Percentiles rank a stretch among this genome's conserved stretches.
Evolutionary conservation across 2,329 filamentous ascomycete species (phyloP).

Genomic region (Purpureocillium takamizusanense): DNA sequence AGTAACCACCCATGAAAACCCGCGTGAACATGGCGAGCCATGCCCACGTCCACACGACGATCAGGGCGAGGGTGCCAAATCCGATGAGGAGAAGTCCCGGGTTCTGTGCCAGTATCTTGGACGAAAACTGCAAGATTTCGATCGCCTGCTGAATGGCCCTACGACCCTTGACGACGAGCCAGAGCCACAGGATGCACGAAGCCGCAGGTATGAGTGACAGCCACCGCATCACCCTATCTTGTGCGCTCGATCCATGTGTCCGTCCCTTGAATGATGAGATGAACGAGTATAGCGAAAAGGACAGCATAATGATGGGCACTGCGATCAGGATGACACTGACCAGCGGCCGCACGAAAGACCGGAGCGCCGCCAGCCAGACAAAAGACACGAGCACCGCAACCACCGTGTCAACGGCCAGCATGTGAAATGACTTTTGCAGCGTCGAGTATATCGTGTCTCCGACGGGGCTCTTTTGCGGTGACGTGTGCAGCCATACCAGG

Average conservation of each 20-base stretch:
- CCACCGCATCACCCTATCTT: constrained; percentile 86
- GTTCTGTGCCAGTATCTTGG: constrained; percentile 77
- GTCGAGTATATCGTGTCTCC: constrained; percentile 94
- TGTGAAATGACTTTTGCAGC: constrained; percentile 75
- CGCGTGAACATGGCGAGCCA: constrained; percentile 97
- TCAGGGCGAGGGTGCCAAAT: constrained; percentile 62
- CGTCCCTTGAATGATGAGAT: constrained; percentile 78
- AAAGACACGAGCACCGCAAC: constrained; percentile 84
- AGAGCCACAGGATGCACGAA: constrained; percentile 70
- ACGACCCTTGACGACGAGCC: constrained; percentile 72
- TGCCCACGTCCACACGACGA: constrained; percentile 86
- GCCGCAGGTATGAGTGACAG: constrained; percentile 67
- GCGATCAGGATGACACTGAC: constrained; percentile 73
- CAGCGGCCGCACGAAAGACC: constrained; percentile 79
- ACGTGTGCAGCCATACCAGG: constrained; percentile 83
- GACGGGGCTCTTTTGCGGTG: constrained; percentile 59
- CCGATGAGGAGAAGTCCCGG: constrained; percentile 78
- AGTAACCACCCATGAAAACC: constrained; percentile 87
- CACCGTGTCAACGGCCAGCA: constrained; percentile 83
- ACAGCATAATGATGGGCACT: constrained; percentile 77
- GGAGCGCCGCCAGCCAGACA: constrained; percentile 79
- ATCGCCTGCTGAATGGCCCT: constrained; percentile 75
- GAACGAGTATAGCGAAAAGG: constrained; percentile 86
- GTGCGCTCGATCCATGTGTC: constrained; percentile 66
- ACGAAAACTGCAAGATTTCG: constrained; percentile 85